phyloP scores from a whole-genome alignment of 352 stramenopile species.

The Phytophthora nicotianae region DNA sequence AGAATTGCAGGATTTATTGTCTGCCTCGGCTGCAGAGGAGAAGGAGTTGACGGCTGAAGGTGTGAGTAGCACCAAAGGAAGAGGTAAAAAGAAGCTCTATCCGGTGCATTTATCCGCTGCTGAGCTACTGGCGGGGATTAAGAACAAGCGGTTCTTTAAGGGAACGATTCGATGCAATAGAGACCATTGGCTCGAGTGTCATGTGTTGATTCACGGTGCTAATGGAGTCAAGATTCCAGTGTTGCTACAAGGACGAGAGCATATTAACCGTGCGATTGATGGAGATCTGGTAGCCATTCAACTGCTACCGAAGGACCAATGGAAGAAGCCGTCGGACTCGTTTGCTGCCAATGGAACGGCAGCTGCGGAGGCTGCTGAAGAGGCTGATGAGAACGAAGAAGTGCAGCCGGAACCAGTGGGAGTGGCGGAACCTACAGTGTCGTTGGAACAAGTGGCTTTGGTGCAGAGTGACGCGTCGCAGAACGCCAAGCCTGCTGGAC shows the following conservation, averaged over 20 bases:
- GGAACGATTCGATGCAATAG: constrained; percentile 89
- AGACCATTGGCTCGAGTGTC: constrained; percentile 83
- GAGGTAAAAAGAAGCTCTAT: constrained; percentile 67
- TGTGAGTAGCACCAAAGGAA: constrained; percentile 48
- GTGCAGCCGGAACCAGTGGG: constrained; percentile 40
- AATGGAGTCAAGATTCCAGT: constrained; percentile 73
- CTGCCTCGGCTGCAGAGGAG: constrained; percentile 37
- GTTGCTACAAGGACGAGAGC: constrained; percentile 69
- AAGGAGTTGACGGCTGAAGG: constrained; percentile 38
- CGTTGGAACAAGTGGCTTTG: constrained; percentile 62
- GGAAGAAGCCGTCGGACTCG: constrained; percentile 77
- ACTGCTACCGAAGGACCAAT: constrained; percentile 86
- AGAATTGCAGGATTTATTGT: constrained; percentile 67
- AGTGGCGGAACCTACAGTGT: constrained; percentile 70
- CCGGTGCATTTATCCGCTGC: constrained; percentile 77
- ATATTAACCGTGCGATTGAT: constrained; percentile 98
- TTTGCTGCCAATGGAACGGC: constrained; percentile 57
- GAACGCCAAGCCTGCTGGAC: constrained; percentile 71
- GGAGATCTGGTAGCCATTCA: constrained; percentile 98
- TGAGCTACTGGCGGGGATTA: constrained; percentile 84
- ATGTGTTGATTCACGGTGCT: constrained; percentile 76
- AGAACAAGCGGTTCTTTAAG: constrained; percentile 89
- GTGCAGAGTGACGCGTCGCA: constrained; percentile 56
- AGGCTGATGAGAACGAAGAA: constrained; percentile 52
- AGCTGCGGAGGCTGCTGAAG: constrained; percentile 43